Evolutionary conservation across 2,329 filamentous ascomycete species (phyloP), one percentile per base, ranked within the genome.

Genomic region (Colletotrichum paranaense): DNA sequence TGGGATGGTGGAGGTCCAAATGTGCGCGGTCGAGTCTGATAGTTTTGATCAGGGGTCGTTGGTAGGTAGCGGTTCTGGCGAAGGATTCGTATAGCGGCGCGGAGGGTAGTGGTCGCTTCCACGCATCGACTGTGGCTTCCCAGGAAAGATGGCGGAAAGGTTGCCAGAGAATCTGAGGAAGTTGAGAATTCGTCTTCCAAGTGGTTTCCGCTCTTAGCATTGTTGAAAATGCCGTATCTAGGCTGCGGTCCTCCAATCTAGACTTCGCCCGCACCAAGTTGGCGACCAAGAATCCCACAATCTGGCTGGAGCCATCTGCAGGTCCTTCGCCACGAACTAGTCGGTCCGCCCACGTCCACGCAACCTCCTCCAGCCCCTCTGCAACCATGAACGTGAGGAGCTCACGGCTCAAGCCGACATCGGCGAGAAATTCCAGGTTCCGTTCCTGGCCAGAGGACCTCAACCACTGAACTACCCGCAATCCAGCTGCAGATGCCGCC

Each of bases 1-100:
- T 86, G 0, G 89, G 89, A 76, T 91, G 89, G 69, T 88, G 83
- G 1, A 91, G 82, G 32, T 87, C 83, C 4, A 91, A 81, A 75
- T 91, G 89, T 0, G 89, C 89, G 38, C 83, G 82, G 62, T 89
- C 86, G 8, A 90, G 78, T 8, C 38, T 42, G 16, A 42, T 42
- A 19, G 38, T 42, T 19, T 42, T 42, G 38, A 42, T 42, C 38
- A 42, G 38, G 16, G 38, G 38, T 16, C 78, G 77, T 49, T 82
- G 79, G 28, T 81, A 82, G 62, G 84, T 79, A 26, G 86, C 86
- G 5, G 88, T 82, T 53, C 84, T 82, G 49, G 88, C 82, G 73
- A 91, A 90, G 0, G 83, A 80, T 69, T 91, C 87, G 67, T 90
- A 91, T 0, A 89, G 80, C 6, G 80, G 75, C 24, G 84, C 84